Conservation (phyloP, 192 early-diverging fungal species). For the Phlyctochytrium planicorne region DNA sequence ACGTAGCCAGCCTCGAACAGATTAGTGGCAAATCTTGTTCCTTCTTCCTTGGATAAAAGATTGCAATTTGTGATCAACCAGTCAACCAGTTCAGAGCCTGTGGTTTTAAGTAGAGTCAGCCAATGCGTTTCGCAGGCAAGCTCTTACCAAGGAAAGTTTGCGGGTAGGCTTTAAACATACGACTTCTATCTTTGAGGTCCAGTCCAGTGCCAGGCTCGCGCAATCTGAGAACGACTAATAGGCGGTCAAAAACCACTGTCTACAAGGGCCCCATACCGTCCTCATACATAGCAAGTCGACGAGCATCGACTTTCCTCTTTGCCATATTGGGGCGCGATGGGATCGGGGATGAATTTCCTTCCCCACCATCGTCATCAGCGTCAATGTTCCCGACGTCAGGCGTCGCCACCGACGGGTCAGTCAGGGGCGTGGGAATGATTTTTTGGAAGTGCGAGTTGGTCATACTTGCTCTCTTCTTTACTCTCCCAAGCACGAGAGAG, state of each 20-base stretch:
- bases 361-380: not conserved
- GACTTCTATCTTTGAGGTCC: constrained; percentile 36
- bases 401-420: not conserved
- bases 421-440: not conserved
- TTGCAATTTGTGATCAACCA: constrained; percentile 40
- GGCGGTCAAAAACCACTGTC: not conserved
- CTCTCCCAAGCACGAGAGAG: not conserved
- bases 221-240: constrained; percentile 21
- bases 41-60: constrained; percentile 34
- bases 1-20: constrained; percentile 41
- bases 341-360: not conserved
- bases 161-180: constrained; percentile 38
- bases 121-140: too few relatives aligned
- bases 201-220: constrained; percentile 32
- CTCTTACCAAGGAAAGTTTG: constrained; percentile 30
- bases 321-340: not conserved
- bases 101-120: too few relatives aligned
- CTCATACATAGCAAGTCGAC: not conserved
- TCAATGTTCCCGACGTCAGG: not conserved
- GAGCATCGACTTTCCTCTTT: not conserved
- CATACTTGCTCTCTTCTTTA: not conserved
- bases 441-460: not conserved
- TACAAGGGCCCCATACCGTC: not conserved
- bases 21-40: constrained; percentile 19
- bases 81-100: constrained; percentile 34